Evolutionary conservation across 192 early-diverging fungal genomes (phyloP), one percentile per base, ranked within the genome.

Genomic region (Dissophora ornata): DNA sequence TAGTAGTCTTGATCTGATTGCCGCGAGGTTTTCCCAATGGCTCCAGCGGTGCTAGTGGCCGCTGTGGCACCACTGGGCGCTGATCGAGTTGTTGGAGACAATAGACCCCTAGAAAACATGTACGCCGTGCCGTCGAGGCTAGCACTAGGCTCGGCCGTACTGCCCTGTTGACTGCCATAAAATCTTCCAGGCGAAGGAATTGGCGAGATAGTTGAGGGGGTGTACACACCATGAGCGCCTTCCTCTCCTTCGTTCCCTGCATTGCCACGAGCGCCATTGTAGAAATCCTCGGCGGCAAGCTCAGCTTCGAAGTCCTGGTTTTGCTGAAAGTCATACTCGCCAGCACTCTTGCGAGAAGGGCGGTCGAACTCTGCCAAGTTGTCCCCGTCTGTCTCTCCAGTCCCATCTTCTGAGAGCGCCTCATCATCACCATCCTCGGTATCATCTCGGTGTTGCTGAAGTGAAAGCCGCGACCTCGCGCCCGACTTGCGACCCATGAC

Each of bases 171-270:
- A 15, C 49, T 47, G 25, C 56, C 28, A 42, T 62, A 67, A 19
- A 77, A 40, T 34, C 73, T 41, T 25, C 73, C 53, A 4, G 73
- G 73, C 0, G 73, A 77, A 18, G 73, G 73, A n/a, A 77, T 77
- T 11, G 73, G 73, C 0, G 73, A 77, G 30, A 77, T 77, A 11
- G 73, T 77, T 3, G 73, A 77, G n/a, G 73, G 73, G 15, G 73
- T 77, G n/a, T 77, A 67, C 3, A 55, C 73, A 0, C 64, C 73
- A 15, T 15, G 21, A 25, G 34, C 28, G 2, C 62, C 58, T 4
- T 62, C 65, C 5, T 66, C 63, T 3, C 44, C 60, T 4, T 65
- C 57, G n/a, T 34, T 36, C 33, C 28, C 47, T 41, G 48, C 60
- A 6, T 33, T 38, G 25, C 38, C 34, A 1, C 25, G 6, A 3